Conservation (phyloP, 148 eudicot species). For the Persicaria maculosa region DNA sequence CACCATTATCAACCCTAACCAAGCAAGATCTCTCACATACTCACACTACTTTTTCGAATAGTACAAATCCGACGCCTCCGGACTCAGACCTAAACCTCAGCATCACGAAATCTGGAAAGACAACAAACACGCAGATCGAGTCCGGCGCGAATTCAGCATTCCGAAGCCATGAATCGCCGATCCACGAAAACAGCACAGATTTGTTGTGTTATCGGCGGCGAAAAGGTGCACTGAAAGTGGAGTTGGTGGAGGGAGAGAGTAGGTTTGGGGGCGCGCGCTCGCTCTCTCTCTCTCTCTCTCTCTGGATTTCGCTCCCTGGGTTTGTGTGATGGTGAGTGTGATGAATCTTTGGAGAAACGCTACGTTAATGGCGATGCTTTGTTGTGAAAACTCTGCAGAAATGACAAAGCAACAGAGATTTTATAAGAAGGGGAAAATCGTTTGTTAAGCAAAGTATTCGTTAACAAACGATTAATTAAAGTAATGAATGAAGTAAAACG, state of each 20-base stretch:
- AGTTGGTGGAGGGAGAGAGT: conserved; percentile 1
- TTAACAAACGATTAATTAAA: conserved; percentile 11
- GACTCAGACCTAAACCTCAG: conserved; percentile 14
- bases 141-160: conserved; percentile 20
- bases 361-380: conserved; percentile 9
- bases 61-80: conserved; percentile 5
- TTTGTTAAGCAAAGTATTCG: conserved; percentile 12
- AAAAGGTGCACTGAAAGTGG: not conserved
- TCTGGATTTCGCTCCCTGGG: not conserved
- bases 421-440: not conserved
- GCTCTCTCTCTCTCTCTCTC: not conserved
- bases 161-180: not conserved
- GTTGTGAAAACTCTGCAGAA: conserved; percentile 12
- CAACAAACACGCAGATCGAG: conserved; percentile 17
- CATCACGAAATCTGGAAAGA: conserved; percentile 26
- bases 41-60: conserved; percentile 13
- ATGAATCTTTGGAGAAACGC: conserved; percentile 12
- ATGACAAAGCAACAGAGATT: conserved; percentile 13
- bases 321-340: not conserved
- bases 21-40: conserved; percentile 38
- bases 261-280: not conserved
- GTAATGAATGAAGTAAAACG: not conserved
- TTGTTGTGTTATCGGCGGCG: not conserved
- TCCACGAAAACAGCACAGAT: not conserved
- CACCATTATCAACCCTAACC: conserved; percentile 51